A percentile compares a stretch with the other conserved stretches of the same genome.
These are phyloP conservation scores for Hirsutella rhossiliensis DNA, from an alignment of 2,329 filamentous ascomycete species.

Conservation along the genomic window DNA sequence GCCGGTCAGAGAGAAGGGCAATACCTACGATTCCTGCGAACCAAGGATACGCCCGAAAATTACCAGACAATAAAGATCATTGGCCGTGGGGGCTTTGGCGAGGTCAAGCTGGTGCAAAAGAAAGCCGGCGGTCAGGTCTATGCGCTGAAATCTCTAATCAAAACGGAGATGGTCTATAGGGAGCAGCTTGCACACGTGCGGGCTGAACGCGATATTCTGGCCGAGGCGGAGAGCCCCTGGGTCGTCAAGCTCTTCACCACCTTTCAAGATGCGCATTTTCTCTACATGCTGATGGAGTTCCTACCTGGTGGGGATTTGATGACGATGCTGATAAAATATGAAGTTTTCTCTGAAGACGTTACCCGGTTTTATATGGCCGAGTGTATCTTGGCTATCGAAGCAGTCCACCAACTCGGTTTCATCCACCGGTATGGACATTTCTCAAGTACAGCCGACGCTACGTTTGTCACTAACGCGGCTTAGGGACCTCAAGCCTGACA, in stretches of 20 bases:
- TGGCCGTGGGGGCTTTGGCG: slow-evolving; percentile 96
- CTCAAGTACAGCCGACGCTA: not conserved
- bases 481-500: slow-evolving; percentile 98
- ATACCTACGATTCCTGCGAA: slow-evolving; percentile 87
- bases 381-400: slow-evolving; percentile 95
- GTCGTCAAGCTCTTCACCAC: slow-evolving; percentile 98
- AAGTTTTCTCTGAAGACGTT: slow-evolving; percentile 98
- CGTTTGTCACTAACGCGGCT: not conserved
- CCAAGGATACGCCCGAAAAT: slow-evolving; percentile 85
- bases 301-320: slow-evolving; percentile 95
- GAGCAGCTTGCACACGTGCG: slow-evolving; percentile 96
- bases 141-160: slow-evolving; percentile 95
- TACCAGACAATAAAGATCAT: slow-evolving; percentile 97
- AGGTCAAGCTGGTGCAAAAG: slow-evolving; percentile 94
- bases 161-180: slow-evolving; percentile 99
- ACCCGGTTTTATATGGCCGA: slow-evolving; percentile 99
- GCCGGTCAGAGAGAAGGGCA: slow-evolving; percentile 82
- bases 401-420: slow-evolving; percentile 94
- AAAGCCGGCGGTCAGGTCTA: slow-evolving; percentile 96
- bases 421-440: slow-evolving; percentile 67
- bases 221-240: slow-evolving; percentile 99
- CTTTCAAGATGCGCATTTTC: slow-evolving; percentile 90
- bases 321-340: slow-evolving; percentile 99
- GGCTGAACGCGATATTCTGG: slow-evolving; percentile 92
- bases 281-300: slow-evolving; percentile 99